Conservation (phyloP, 805 yeast genomes). For the Priceomyces fermenticarens region DNA sequence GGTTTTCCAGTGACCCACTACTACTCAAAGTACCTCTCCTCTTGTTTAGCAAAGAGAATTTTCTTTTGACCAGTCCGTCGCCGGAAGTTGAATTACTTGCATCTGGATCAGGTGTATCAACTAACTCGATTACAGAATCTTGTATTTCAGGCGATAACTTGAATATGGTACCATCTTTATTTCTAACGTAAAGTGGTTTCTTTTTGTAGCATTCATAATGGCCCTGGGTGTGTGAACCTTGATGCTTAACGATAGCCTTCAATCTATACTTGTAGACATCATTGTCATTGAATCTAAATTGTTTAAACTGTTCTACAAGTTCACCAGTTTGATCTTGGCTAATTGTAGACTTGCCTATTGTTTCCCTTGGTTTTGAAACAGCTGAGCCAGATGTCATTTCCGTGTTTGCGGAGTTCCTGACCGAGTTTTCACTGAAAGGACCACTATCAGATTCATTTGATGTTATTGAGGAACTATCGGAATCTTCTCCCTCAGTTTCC, state of each 20-base stretch:
- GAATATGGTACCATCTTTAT: slow-evolving; percentile 36
- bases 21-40: slow-evolving; percentile 1
- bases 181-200: slow-evolving; percentile 61
- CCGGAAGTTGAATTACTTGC: not conserved
- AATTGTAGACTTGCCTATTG: slow-evolving; percentile 36
- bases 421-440: slow-evolving; percentile 8
- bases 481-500: slow-evolving; percentile 16
- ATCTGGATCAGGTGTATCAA: not conserved
- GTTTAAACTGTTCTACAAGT: slow-evolving; percentile 33
- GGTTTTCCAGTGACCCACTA: not conserved
- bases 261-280: slow-evolving; percentile 52
- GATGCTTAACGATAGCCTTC: slow-evolving; percentile 75
- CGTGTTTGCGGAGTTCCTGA: slow-evolving; percentile 9
- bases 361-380: slow-evolving; percentile 17
- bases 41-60: slow-evolving; percentile 4
- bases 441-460: slow-evolving; percentile 14
- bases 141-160: slow-evolving; percentile 40
- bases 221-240: slow-evolving; percentile 85
- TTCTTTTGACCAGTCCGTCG: not conserved
- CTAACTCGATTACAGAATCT: slow-evolving; percentile 17
- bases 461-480: slow-evolving; percentile 17
- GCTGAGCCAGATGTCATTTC: slow-evolving; percentile 5
- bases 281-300: slow-evolving; percentile 38
- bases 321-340: slow-evolving; percentile 35
- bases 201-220: slow-evolving; percentile 87